Conservation (phyloP, 495 filamentous ascomycete species). For the Talaromyces proteolyticus region DNA sequence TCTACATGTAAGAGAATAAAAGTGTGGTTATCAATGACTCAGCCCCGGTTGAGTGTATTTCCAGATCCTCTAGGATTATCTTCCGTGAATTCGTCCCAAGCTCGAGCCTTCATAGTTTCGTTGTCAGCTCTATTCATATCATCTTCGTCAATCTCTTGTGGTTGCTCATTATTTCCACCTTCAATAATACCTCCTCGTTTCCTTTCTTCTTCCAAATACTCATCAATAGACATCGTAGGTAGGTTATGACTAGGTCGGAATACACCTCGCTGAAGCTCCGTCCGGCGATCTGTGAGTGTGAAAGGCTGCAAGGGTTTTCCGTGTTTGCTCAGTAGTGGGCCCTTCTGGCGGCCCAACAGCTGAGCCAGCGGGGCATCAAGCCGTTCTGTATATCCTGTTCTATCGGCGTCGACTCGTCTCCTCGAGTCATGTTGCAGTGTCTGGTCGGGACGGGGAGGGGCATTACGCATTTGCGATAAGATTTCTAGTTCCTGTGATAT, state of each 20-base stretch:
- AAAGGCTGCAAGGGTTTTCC: slow-evolving; percentile 92
- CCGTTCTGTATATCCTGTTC: slow-evolving; percentile 63
- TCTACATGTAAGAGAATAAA: background rate
- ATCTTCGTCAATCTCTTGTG: slow-evolving; percentile 82
- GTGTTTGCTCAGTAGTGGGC: slow-evolving; percentile 71
- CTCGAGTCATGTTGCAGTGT: slow-evolving; percentile 40
- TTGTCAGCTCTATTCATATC: slow-evolving; percentile 75
- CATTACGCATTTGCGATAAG: slow-evolving; percentile 61
- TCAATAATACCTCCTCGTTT: slow-evolving; percentile 84
- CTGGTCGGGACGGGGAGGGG: slow-evolving; percentile 20
- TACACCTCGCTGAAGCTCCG: slow-evolving; percentile 73
- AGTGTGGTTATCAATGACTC: slow-evolving; percentile 11
- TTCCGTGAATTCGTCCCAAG: slow-evolving; percentile 94
- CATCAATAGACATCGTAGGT: slow-evolving; percentile 96
- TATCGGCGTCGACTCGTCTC: slow-evolving; percentile 30
- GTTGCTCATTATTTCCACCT: slow-evolving; percentile 59
- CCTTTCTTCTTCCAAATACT: slow-evolving; percentile 91
- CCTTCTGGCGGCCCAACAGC: slow-evolving; percentile 48
- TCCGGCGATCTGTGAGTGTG: slow-evolving; percentile 72
- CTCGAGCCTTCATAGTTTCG: slow-evolving; percentile 88
- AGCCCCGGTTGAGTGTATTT: slow-evolving; percentile 83
- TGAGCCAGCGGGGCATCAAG: slow-evolving; percentile 59
- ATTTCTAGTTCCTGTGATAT: slow-evolving; percentile 80
- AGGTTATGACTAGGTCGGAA: slow-evolving; percentile 89
- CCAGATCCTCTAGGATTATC: slow-evolving; percentile 82